Evolutionary conservation across 1,284 basidiomycete species (phyloP), one percentile per base, ranked within the genome.

Genomic region (Rhizopogon hawkerae): DNA sequence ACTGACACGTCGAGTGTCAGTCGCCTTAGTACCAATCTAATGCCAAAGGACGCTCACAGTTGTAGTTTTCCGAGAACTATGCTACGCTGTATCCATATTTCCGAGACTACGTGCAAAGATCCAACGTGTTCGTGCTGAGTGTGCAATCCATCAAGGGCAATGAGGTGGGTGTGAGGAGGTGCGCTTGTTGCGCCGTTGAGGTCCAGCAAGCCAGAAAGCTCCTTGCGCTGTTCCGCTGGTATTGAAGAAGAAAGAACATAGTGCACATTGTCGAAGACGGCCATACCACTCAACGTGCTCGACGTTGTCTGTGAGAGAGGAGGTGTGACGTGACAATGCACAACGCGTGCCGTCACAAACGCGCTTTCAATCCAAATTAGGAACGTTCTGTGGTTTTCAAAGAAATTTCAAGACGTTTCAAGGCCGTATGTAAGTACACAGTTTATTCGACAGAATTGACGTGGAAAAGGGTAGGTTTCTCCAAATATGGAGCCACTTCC

Each of bases 61-160:
- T 85, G 83, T 7, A 73, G 52, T 54, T 77, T 77, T 1, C 75
- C 78, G 3, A 85, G 64, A 9, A 81, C 61, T 24, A 81, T 60
- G 2, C 78, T 81, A 26, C 83, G 74, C 42, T 85, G 81, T 1
- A 87, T 79, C 88, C 89, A 91, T 45, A 69, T 64, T 38, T 81
- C 80, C 68, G 74, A 74, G 31, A 81, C 74, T 13, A 76, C 62
- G 7, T 58, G 60, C 10, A 68, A n/a, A 34, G 50, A 33, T 2
- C 38, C 52, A 49, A 14, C 21, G 23, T 14, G 52, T 33, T 47
- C 8, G n/a, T 38, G 46, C 31, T 59, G 53, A 1, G 52, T 38
- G 67, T 61, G 46, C 49, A 57, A 53, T 49, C 58, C 50, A 8
- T 47, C 33, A 8, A 53, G 63, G 0, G 50, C 50, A 39, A 82